These are phyloP conservation scores for Ogataea ganodermae DNA, from an alignment of 805 yeast genomes.

Conservation along the genomic window DNA sequence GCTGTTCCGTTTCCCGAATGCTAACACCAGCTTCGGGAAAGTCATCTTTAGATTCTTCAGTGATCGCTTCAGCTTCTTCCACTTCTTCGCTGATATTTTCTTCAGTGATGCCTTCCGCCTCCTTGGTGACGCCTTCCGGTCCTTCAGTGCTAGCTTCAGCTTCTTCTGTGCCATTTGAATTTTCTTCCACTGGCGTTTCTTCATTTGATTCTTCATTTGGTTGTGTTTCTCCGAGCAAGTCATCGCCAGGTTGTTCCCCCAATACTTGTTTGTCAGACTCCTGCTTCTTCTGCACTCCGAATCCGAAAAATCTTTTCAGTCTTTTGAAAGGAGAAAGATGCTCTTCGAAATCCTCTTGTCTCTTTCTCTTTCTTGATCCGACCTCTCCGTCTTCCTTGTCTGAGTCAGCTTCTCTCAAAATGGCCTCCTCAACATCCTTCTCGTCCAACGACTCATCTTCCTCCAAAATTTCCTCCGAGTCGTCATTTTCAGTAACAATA, in stretches of 20 bases:
- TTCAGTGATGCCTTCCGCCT: too few relatives aligned
- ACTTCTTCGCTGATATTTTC: neutral
- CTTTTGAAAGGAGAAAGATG: neutral
- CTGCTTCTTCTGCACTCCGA: neutral
- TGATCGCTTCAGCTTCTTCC: neutral
- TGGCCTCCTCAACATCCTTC: conserved; percentile 13
- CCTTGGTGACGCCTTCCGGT: neutral
- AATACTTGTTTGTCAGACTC: neutral
- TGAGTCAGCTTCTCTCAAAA: neutral
- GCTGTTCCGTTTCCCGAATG: too few relatives aligned
- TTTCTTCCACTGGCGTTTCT: conserved; percentile 3
- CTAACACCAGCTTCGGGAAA: too few relatives aligned
- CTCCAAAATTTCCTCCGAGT: neutral
- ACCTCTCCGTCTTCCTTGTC: neutral
- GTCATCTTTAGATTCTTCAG: too few relatives aligned
- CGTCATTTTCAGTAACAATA: conserved; percentile 8
- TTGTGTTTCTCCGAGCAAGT: neutral
- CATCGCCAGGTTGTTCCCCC: too few relatives aligned
- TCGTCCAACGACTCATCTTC: conserved; percentile 11
- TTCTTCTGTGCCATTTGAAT: neutral
- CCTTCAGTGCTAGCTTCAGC: neutral
- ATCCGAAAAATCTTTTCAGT: conserved; percentile 4
- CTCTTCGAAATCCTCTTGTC: neutral
- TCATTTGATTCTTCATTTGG: neutral
- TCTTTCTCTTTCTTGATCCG: neutral